phyloP scores from a whole-genome alignment of 345 rosid genomes.

The Bruguiera parviflora region DNA sequence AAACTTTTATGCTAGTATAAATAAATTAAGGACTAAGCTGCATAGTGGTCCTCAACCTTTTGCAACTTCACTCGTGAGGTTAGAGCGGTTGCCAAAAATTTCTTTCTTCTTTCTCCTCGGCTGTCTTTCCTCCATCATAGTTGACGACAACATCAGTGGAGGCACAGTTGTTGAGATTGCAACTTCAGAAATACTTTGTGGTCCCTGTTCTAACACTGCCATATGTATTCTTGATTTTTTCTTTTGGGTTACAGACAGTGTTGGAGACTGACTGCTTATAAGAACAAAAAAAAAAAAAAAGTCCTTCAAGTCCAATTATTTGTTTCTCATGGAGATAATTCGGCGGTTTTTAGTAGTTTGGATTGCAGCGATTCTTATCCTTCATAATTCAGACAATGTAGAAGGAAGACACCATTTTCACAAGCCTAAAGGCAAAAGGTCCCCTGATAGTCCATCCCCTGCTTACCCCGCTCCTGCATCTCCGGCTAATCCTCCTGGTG shows the following conservation, averaged over 20 bases:
- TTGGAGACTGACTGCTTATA: neutral
- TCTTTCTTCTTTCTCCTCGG: conserved; percentile 7
- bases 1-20: conserved; percentile 30
- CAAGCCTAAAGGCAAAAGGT: conserved; percentile 34
- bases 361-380: conserved; percentile 14
- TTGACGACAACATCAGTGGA: conserved; percentile 8
- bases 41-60: neutral
- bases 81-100: neutral
- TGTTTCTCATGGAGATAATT: conserved; percentile 26
- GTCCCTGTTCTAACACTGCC: neutral
- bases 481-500: conserved; percentile 28
- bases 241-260: neutral
- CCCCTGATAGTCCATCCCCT: conserved; percentile 27
- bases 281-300: too few relatives aligned
- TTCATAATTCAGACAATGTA: conserved; percentile 42
- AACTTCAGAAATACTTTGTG: neutral
- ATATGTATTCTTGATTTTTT: neutral
- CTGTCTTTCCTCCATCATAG: conserved; percentile 13
- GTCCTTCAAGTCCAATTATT: conserved; percentile 4
- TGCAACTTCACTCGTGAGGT: neutral
- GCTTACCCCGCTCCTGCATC: conserved; percentile 26
- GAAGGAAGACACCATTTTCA: conserved; percentile 66
- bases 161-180: neutral
- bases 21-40: conserved; percentile 16
- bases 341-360: conserved; percentile 22